phyloP scores from a whole-genome alignment of 257 asterid species.

The Ligustrum vulgare region DNA sequence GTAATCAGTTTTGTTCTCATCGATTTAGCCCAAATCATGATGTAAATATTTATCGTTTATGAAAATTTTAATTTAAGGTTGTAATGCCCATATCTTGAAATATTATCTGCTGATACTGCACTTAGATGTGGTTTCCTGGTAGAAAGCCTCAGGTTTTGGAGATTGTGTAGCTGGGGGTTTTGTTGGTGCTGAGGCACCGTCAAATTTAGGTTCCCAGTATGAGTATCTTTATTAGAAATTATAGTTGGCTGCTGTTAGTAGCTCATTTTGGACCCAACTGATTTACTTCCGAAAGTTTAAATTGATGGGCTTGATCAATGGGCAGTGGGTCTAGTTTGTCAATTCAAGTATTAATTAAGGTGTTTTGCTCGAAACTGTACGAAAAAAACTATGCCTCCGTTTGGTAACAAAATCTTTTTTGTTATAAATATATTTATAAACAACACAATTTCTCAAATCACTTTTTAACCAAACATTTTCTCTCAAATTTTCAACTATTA shows the following conservation, averaged over 20 bases:
- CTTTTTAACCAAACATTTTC: no score
- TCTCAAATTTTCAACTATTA: no score
- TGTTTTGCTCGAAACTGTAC: not conserved
- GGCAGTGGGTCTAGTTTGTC: not conserved
- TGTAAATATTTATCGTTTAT: slow-evolving; percentile 26
- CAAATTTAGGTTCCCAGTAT: not conserved
- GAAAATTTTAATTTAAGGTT: slow-evolving; percentile 21
- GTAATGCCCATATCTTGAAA: slow-evolving; percentile 3
- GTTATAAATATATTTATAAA: no score
- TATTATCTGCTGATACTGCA: slow-evolving; percentile 16
- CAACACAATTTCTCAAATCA: no score
- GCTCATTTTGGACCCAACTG: not conserved
- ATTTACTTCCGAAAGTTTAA: not conserved
- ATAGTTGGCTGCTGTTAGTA: not conserved
- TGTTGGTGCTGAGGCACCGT: not conserved
- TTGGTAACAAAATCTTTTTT: no score
- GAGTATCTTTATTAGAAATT: not conserved
- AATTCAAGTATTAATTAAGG: not conserved
- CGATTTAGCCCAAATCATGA: slow-evolving; percentile 19
- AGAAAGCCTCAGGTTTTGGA: not conserved
- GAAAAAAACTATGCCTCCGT: no score
- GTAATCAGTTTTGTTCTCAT: slow-evolving; percentile 32
- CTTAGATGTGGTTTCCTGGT: not conserved
- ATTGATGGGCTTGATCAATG: not conserved
- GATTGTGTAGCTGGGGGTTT: not conserved